A percentile compares a stretch with the other conserved stretches of the same genome.
These are phyloP conservation scores for Heterobasidion occidentale DNA, from an alignment of 1,284 basidiomycete genomes.

Conservation along the genomic window DNA sequence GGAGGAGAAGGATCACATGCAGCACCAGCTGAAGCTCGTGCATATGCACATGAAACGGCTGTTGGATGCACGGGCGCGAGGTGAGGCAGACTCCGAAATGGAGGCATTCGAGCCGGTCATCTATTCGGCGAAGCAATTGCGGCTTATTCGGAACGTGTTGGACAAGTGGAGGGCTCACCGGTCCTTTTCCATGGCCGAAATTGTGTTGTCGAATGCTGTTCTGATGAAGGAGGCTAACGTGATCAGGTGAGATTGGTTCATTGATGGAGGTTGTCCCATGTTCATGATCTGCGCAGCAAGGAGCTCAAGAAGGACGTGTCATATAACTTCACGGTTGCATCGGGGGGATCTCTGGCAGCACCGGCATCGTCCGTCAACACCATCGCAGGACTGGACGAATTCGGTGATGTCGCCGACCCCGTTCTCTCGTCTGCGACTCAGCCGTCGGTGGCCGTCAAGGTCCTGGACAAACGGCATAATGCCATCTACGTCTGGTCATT, in stretches of 20 bases:
- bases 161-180: constrained; percentile 81
- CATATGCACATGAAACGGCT: constrained; percentile 79
- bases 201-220: constrained; percentile 80
- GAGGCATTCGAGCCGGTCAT: constrained; percentile 69
- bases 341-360: constrained; percentile 73
- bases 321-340: constrained; percentile 89
- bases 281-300: constrained; percentile 40
- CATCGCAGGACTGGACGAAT: constrained; percentile 83
- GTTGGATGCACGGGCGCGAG: constrained; percentile 71
- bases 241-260: constrained; percentile 56
- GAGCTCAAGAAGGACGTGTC: constrained; percentile 80
- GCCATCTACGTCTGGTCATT: constrained; percentile 91
- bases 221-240: constrained; percentile 93
- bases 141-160: constrained; percentile 74
- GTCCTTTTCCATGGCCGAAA: constrained; percentile 89
- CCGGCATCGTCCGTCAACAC: constrained; percentile 82
- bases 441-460: constrained; percentile 85
- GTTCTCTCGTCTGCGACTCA: constrained; percentile 64
- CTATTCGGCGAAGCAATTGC: constrained; percentile 74
- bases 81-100: constrained; percentile 56
- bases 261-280: not conserved
- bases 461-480: constrained; percentile 80
- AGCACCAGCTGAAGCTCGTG: constrained; percentile 76
- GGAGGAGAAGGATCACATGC: constrained; percentile 87
- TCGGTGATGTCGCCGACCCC: constrained; percentile 87